Percentiles rank a stretch among this genome's conserved stretches.
These are phyloP conservation scores for Magnusiomyces fungicola DNA, from an alignment of 1,139 yeast species.

Conservation along the genomic window DNA sequence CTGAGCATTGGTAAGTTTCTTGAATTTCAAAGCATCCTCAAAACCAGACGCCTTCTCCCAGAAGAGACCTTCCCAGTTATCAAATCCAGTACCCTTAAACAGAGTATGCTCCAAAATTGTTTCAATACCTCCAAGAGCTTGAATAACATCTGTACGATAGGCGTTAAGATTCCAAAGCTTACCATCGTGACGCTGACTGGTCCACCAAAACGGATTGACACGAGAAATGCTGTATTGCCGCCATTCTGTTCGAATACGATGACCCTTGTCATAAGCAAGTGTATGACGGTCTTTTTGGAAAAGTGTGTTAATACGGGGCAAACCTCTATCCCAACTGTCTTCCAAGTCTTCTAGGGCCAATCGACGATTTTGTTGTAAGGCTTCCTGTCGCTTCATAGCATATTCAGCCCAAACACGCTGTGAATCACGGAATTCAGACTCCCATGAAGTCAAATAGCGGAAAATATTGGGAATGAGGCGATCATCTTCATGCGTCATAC, in stretches of 20 bases:
- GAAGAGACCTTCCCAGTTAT: constrained; percentile 96
- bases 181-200: constrained; percentile 88
- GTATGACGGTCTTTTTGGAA: constrained; percentile 96
- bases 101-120: constrained; percentile 92
- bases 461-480: constrained; percentile 87
- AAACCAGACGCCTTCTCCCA: constrained; percentile 98
- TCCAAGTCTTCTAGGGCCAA: constrained; percentile 91
- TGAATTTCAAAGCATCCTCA: constrained; percentile 91
- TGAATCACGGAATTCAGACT: constrained; percentile 87
- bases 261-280: constrained; percentile 91
- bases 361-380: constrained; percentile 76
- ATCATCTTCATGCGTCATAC: constrained; percentile 74
- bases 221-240: constrained; percentile 65
- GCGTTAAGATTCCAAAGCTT: constrained; percentile 90
- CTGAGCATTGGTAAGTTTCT: constrained; percentile 94
- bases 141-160: constrained; percentile 92
- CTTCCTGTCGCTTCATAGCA: constrained; percentile 83
- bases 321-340: constrained; percentile 91
- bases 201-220: constrained; percentile 95
- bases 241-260: constrained; percentile 73
- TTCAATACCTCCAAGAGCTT: constrained; percentile 95
- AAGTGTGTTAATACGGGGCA: constrained; percentile 90
- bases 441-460: constrained; percentile 93
- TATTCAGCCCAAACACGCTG: constrained; percentile 98
- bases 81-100: constrained; percentile 95